phyloP scores from a whole-genome alignment of 108 stramenopile genomes.

The Cyclotella cryptica region DNA sequence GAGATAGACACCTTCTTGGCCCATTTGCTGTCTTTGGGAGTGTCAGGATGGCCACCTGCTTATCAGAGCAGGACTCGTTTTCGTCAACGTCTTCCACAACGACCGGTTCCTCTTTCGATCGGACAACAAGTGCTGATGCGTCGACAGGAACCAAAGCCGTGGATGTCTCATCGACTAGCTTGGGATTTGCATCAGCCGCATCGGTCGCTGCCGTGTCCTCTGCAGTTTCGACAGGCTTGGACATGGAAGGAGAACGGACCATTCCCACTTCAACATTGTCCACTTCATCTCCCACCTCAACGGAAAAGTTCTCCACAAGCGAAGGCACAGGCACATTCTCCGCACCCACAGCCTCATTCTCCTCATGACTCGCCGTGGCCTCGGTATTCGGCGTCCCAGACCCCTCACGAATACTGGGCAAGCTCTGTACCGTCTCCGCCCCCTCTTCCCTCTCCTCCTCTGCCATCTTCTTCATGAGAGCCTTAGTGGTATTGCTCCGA shows the following conservation, averaged over 20 bases:
- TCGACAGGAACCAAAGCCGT: background rate
- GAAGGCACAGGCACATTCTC: background rate
- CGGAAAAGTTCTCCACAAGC: slow-evolving; percentile 2
- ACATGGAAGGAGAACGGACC: background rate
- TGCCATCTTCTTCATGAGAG: background rate
- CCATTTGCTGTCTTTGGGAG: slow-evolving; percentile 30
- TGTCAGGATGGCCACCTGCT: slow-evolving; percentile 11
- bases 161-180: background rate
- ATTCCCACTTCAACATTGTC: slow-evolving; percentile 22
- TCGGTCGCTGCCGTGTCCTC: background rate
- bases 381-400: slow-evolving; percentile 7
- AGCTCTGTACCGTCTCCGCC: background rate
- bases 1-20: slow-evolving; percentile 48
- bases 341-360: background rate
- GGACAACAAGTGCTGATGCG: background rate
- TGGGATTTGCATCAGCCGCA: background rate
- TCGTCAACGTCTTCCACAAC: background rate
- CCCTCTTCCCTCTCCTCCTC: slow-evolving; percentile 8
- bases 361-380: background rate
- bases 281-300: slow-evolving; percentile 32
- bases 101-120: background rate
- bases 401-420: slow-evolving; percentile 27
- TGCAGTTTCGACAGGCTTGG: background rate
- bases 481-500: slow-evolving; percentile 37
- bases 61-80: background rate